A percentile compares a stretch with the other conserved stretches of the same genome.
Evolutionary conservation across 495 filamentous ascomycete genomes (phyloP).

Genomic region (Tuber calosporum): DNA sequence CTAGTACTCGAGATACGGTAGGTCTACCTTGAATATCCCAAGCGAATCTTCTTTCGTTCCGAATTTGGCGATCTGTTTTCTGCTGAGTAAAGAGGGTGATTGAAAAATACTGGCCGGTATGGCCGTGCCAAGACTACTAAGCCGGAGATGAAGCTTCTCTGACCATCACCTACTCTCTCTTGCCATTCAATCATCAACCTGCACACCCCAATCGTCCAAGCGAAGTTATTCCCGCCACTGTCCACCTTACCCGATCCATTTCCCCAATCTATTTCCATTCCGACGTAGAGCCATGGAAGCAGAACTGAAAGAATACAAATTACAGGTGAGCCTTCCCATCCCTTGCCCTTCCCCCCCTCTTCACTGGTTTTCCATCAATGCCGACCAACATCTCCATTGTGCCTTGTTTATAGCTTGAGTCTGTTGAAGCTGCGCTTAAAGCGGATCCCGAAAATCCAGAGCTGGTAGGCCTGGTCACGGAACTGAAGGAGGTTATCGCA

Average conservation of each 20-base stretch:
- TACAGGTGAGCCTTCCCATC: slow-evolving; percentile 54
- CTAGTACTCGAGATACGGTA: too few relatives aligned
- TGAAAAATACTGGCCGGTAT: neutral
- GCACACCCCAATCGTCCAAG: neutral
- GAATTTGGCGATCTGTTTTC: neutral
- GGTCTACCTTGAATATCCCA: neutral
- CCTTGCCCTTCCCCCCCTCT: neutral
- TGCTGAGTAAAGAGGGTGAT: neutral
- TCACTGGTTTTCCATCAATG: slow-evolving; percentile 6
- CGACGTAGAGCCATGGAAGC: slow-evolving; percentile 47
- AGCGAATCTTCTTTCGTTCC: neutral
- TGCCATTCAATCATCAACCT: neutral
- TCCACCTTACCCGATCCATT: neutral
- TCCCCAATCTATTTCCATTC: neutral
- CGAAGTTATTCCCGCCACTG: neutral
- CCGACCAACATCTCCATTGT: slow-evolving; percentile 15
- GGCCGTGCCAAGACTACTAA: neutral
- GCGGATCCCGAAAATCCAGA: slow-evolving; percentile 78
- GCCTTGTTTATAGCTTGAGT: slow-evolving; percentile 59
- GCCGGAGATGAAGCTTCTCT: neutral
- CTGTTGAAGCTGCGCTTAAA: slow-evolving; percentile 65
- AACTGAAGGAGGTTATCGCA: slow-evolving; percentile 77
- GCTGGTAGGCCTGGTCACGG: slow-evolving; percentile 66
- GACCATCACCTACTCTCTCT: neutral
- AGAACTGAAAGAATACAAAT: slow-evolving; percentile 73